Conservation (phyloP, 768 basidiomycete genomes). For the Xerocomellus chrysenteron region DNA sequence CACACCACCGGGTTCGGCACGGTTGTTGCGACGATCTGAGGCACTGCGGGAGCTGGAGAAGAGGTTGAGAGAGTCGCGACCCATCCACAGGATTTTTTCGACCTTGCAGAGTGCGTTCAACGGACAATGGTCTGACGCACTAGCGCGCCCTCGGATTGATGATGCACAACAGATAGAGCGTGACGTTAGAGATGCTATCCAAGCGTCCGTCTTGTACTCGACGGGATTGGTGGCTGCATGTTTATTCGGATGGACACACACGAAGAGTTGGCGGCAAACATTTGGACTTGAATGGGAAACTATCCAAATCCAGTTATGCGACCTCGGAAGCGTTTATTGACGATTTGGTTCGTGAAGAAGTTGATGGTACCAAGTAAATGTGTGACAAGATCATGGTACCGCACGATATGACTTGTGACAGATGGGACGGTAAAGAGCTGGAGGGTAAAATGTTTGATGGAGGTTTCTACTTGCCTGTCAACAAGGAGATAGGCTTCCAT, state of each 20-base stretch:
- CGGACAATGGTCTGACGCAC: slow-evolving; percentile 17
- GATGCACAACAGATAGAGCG: slow-evolving; percentile 82
- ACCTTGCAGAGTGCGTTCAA: slow-evolving; percentile 31
- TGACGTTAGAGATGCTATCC: slow-evolving; percentile 98
- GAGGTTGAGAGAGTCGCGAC: slow-evolving; percentile 30
- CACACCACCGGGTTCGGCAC: slow-evolving; percentile 9
- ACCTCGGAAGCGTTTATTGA: slow-evolving; percentile 41
- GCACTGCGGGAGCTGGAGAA: slow-evolving; percentile 18
- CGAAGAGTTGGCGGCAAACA: slow-evolving; percentile 94
- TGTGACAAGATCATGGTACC: slow-evolving; percentile 68
- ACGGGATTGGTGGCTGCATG: slow-evolving; percentile 83
- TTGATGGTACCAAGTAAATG: slow-evolving; percentile 78
- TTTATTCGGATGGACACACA: slow-evolving; percentile 89
- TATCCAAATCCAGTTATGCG: slow-evolving; percentile 71
- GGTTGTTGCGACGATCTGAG: slow-evolving; percentile 15
- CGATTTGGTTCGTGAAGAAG: slow-evolving; percentile 92
- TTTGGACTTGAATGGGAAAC: slow-evolving; percentile 88
- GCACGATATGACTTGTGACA: slow-evolving; percentile 75
- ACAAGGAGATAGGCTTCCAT: slow-evolving; percentile 90
- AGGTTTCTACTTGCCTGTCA: slow-evolving; percentile 93
- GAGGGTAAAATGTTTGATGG: slow-evolving; percentile 89
- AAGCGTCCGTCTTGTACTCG: slow-evolving; percentile 95
- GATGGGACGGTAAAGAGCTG: slow-evolving; percentile 93
- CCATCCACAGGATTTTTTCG: slow-evolving; percentile 34
- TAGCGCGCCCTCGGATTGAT: slow-evolving; percentile 42